These are phyloP conservation scores for Backusella sp. DNA, from an alignment of 192 early-diverging fungal species.

Conservation along the genomic window DNA sequence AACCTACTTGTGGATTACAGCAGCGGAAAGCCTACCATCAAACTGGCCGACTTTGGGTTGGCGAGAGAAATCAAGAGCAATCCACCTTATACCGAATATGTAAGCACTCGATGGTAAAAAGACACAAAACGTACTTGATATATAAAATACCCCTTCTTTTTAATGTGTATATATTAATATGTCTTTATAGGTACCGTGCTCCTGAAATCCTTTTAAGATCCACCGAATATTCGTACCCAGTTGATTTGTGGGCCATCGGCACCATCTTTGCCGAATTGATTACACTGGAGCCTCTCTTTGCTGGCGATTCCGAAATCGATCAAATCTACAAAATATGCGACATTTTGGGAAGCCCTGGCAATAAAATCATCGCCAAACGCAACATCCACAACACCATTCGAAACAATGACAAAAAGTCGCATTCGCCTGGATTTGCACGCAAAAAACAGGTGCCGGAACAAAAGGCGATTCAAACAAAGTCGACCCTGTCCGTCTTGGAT, in stretches of 20 bases:
- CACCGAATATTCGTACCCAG: slow-evolving; percentile 82
- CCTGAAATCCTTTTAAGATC: slow-evolving; percentile 91
- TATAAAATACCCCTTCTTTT: neutral
- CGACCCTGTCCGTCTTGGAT: neutral
- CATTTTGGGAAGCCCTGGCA: slow-evolving; percentile 74
- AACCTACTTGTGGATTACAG: slow-evolving; percentile 58
- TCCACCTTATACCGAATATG: slow-evolving; percentile 95
- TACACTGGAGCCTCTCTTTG: slow-evolving; percentile 86
- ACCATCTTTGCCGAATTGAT: slow-evolving; percentile 90
- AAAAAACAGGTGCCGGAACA: slow-evolving; percentile 2
- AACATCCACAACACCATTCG: neutral
- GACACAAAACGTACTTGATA: neutral
- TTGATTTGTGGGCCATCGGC: slow-evolving; percentile 96
- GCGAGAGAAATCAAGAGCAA: slow-evolving; percentile 83
- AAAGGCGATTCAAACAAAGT: neutral
- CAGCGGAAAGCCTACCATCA: slow-evolving; percentile 50
- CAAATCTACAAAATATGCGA: slow-evolving; percentile 82
- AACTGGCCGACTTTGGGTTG: slow-evolving; percentile 74
- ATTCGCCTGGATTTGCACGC: slow-evolving; percentile 31
- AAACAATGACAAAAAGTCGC: slow-evolving; percentile 13
- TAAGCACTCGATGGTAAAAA: slow-evolving; percentile 88
- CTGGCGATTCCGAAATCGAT: slow-evolving; percentile 90
- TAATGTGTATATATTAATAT: neutral
- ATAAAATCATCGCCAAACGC: neutral
- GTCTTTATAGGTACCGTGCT: slow-evolving; percentile 59